Base-by-base conservation (phyloP, 768 basidiomycete species). In the Favolaschia claudopus region DNA sequence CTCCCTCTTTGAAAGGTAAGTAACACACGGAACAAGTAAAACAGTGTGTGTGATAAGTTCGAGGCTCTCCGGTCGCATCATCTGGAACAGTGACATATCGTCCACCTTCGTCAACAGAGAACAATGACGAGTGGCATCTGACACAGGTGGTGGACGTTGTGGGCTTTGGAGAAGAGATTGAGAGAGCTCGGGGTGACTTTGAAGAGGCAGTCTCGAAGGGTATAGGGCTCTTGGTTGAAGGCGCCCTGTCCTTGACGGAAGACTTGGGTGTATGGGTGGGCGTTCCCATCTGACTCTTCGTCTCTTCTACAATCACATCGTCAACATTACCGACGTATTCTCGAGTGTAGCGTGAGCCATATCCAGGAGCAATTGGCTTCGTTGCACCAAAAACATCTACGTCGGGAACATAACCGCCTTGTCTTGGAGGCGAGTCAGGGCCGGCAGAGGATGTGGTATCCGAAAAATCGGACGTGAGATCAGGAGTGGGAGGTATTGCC, bases 81-180 rank as follows among this genome's bases (percentile, higher is more conserved):
- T 82, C 84, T 7, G 91, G 89, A 27, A 92, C 83, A 2, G 89
- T 89, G 29, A 93, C 84, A 70, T 87, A 93, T 55, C 82, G 83
- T 37, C 89, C 87, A 7, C 83, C 84, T 53, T 83, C 82, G 25
- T 76, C 78, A 4, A 80, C 72, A 38, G 79, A 82, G 69, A 91
- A 89, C 46, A 93, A 77, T 6, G 80, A 77, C 12, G 78, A 76
- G 13, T 72, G 72, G 64, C 92, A 94, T 67, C 82, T 85, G 32
- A 81, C 80, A 64, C 92, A 94, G 17, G 71, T 76, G 13, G 82
- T 77, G 33, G 82, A 74, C 33, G 78, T 48, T 13, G 77, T 66
- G 5, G 73, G 60, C 17, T 60, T 55, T 19, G 59, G 43, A n/a
- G 75, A 57, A 8, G 64, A 51, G 34, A 70, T 70, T 12, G 73